Evolutionary conservation across 2,329 filamentous ascomycete genomes (phyloP), one percentile per base, ranked within the genome.

Genomic region (Lecanicillium sp.): DNA sequence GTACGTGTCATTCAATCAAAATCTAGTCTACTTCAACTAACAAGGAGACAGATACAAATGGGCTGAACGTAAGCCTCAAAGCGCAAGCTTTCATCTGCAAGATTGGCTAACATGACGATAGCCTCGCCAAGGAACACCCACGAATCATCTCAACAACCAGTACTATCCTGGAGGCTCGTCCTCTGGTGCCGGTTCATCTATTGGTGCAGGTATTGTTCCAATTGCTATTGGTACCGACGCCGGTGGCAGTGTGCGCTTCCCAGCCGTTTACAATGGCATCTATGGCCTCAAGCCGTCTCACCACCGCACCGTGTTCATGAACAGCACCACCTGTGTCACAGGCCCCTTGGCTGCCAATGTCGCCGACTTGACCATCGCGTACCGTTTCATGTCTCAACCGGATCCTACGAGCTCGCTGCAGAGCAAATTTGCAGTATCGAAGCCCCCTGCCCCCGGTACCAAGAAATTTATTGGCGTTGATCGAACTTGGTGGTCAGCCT

Each of bases 81-180:
- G 23, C 7, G 17, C 4, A 17, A 6, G 20, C n/a, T 14, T 26
- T 32, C 27, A 5, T n/a, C n/a, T n/a, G n/a, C n/a, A n/a, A n/a
- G n/a, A 26, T 19, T 19, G n/a, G n/a, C n/a, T 23, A 15, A n/a
- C n/a, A 85, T 58, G 20, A n/a, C 24, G 8, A 37, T 24, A 47
- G 44, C 40, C 49, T 51, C 23, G 12, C 32, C 83, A 79, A 60
- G 87, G 87, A 30, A 89, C 87, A 0, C 85, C 88, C 0, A 73
- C 79, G 15, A 93, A 94, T 64, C 89, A 87, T 55, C 79, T 87
- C 64, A 90, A 91, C 65, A 71, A 74, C 15, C 64, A 73, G 3
- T 93, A 90, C 70, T 94, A 90, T 62, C 81, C 85, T 4, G 88
- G 88, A 40, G 88, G 88, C 23, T 90, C 86, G 0, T 90, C 87